phyloP scores from a whole-genome alignment of 257 asterid species.

The Sherardia arvensis region DNA sequence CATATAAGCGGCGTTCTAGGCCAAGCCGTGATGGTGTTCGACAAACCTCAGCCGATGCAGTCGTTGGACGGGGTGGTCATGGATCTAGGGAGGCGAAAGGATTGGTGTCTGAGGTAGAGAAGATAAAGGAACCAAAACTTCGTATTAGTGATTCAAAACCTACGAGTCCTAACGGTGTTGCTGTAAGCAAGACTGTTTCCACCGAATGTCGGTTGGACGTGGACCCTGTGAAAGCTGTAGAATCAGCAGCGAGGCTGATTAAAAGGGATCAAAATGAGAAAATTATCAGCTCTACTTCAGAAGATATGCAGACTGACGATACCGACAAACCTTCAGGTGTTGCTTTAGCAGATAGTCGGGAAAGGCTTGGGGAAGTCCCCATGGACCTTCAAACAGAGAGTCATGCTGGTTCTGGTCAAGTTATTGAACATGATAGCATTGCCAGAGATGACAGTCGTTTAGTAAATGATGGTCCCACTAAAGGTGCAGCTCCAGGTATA shows the following conservation, averaged over 20 bases:
- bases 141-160: conserved; percentile 27
- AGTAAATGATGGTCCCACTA: conserved; percentile 26
- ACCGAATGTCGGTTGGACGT: conserved; percentile 30
- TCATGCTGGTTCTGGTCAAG: conserved; percentile 32
- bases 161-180: conserved; percentile 28
- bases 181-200: conserved; percentile 23
- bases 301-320: conserved; percentile 25
- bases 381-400: conserved; percentile 35
- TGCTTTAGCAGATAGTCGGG: conserved; percentile 22
- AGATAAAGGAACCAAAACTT: conserved; percentile 27
- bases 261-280: conserved; percentile 23
- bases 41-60: conserved; percentile 50
- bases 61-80: conserved; percentile 36
- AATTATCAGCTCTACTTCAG: conserved; percentile 29
- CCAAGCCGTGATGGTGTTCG: conserved; percentile 58
- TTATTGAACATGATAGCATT: conserved; percentile 34
- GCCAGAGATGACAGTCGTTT: conserved; percentile 23
- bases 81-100: conserved; percentile 35
- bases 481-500: conserved; percentile 22
- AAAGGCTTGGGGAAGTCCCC: conserved; percentile 24
- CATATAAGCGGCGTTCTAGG: conserved; percentile 64
- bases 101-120: conserved; percentile 32
- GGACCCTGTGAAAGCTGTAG: conserved; percentile 29
- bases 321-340: conserved; percentile 25
- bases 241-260: conserved; percentile 27